A percentile compares a stretch with the other conserved stretches of the same genome.
phyloP scores from a whole-genome alignment of 495 filamentous ascomycete genomes.

The Filosporella fistucella region DNA sequence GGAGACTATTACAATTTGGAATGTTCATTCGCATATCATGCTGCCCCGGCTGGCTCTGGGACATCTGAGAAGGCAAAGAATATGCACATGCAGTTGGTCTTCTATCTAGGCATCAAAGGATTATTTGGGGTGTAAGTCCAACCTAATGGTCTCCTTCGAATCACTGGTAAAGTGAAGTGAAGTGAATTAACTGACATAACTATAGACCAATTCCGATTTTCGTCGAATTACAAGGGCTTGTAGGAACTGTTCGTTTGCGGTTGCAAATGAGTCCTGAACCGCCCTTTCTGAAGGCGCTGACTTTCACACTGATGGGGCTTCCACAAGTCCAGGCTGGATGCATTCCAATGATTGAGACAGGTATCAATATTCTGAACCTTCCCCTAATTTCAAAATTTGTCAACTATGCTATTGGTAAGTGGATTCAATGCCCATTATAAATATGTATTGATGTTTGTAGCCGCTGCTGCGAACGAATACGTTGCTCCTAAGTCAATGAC shows the following conservation, averaged over 20 bases:
- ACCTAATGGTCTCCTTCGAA: neutral
- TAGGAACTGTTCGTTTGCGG: slow-evolving; percentile 79
- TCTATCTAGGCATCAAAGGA: slow-evolving; percentile 83
- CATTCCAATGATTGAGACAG: slow-evolving; percentile 81
- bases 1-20: slow-evolving; percentile 95
- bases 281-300: slow-evolving; percentile 86
- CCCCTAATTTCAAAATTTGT: slow-evolving; percentile 94
- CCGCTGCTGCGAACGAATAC: slow-evolving; percentile 78
- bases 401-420: slow-evolving; percentile 96
- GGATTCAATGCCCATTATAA: no score
- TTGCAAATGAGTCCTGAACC: slow-evolving; percentile 83
- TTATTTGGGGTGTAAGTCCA: slow-evolving; percentile 66
- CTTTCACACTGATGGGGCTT: slow-evolving; percentile 88
- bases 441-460: no score
- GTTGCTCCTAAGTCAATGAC: slow-evolving; percentile 96
- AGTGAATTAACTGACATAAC: neutral
- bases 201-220: slow-evolving; percentile 26
- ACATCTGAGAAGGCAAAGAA: slow-evolving; percentile 79
- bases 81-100: slow-evolving; percentile 92
- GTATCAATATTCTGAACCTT: slow-evolving; percentile 87
- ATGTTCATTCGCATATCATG: slow-evolving; percentile 89
- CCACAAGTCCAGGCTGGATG: slow-evolving; percentile 90
- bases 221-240: slow-evolving; percentile 80
- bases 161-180: neutral
- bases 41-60: slow-evolving; percentile 59